phyloP scores from a whole-genome alignment of 371 early-diverging fungal genomes.

The Paraphysoderma sedebokerense region DNA sequence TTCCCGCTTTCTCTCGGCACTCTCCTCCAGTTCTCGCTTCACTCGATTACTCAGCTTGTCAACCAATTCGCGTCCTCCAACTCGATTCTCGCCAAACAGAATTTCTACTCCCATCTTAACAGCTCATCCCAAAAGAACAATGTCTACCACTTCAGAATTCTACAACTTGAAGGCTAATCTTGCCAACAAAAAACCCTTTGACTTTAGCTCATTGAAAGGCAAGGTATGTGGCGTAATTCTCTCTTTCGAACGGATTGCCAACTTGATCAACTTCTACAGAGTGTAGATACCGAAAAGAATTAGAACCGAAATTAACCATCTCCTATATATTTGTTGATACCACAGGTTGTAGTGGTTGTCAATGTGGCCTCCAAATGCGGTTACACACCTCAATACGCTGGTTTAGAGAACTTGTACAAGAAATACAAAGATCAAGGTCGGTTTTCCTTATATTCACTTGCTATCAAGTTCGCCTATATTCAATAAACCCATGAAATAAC shows the following conservation, averaged over 20 bases:
- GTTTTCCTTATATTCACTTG: no score
- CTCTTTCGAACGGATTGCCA: neutral
- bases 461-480: no score
- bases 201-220: conserved; percentile 29
- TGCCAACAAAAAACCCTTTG: conserved; percentile 29
- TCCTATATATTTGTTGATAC: neutral
- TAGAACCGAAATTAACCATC: neutral
- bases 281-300: no score
- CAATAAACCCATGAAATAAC: no score
- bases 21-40: no score
- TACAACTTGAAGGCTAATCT: conserved; percentile 28
- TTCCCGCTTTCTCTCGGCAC: no score
- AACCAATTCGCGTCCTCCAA: no score
- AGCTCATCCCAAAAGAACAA: no score
- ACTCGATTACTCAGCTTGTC: no score
- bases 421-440: conserved; percentile 64
- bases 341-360: conserved; percentile 67
- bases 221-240: conserved; percentile 20
- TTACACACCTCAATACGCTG: conserved; percentile 71
- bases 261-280: neutral
- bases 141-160: conserved; percentile 2
- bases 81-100: no score
- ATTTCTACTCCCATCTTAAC: no score
- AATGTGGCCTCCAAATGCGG: conserved; percentile 96
- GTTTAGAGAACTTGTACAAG: conserved; percentile 60